Conservation (phyloP, 2,329 filamentous ascomycete species). For the Venturia asperata region DNA sequence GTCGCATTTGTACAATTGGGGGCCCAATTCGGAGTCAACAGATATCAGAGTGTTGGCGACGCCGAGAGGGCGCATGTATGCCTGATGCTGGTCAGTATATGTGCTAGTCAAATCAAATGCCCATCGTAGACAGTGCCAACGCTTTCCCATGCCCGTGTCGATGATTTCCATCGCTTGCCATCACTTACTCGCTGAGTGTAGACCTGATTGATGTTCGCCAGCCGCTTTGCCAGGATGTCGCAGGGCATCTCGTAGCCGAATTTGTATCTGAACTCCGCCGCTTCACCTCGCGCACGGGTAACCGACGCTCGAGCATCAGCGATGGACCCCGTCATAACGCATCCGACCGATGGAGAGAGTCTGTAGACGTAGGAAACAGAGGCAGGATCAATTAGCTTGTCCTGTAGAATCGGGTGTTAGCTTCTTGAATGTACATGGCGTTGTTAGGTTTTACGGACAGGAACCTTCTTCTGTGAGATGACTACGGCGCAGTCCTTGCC, state of each 20-base stretch:
- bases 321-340: constrained; percentile 97
- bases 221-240: constrained; percentile 88
- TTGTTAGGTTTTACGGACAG: constrained; percentile 54
- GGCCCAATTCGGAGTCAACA: constrained; percentile 83
- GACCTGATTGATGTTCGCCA: constrained; percentile 98
- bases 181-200: constrained; percentile 82
- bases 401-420: constrained; percentile 46
- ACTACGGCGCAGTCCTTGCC: constrained; percentile 97
- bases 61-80: constrained; percentile 96
- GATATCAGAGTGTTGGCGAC: constrained; percentile 94
- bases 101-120: background rate
- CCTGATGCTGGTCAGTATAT: constrained; percentile 42
- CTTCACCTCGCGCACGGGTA: constrained; percentile 87
- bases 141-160: background rate
- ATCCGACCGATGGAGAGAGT: constrained; percentile 91
- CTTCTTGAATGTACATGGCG: background rate
- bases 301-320: constrained; percentile 92
- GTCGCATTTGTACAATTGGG: constrained; percentile 97
- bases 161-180: background rate
- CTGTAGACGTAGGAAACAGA: constrained; percentile 98
- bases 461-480: constrained; percentile 98
- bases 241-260: constrained; percentile 99
- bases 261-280: constrained; percentile 97
- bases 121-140: background rate
- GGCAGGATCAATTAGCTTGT: constrained; percentile 96